Evolutionary conservation across 2,329 filamentous ascomycete genomes (phyloP).

Genomic region (Fusarium xyrophilum): DNA sequence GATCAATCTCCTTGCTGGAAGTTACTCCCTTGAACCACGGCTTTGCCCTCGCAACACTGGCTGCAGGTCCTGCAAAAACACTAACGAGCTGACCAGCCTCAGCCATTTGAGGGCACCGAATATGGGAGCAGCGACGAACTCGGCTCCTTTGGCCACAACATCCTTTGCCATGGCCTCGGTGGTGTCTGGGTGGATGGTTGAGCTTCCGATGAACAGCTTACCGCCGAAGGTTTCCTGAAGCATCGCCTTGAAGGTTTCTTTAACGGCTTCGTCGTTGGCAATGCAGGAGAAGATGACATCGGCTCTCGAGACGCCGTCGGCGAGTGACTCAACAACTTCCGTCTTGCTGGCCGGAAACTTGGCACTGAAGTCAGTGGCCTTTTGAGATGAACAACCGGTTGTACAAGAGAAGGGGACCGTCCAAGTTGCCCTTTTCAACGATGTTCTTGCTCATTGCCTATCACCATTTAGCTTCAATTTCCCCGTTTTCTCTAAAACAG

Average conservation of each 20-base stretch:
- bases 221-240: slow-evolving; percentile 62
- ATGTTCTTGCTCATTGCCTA: slow-evolving; percentile 88
- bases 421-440: slow-evolving; percentile 75
- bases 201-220: slow-evolving; percentile 87
- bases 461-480: neutral
- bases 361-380: slow-evolving; percentile 68
- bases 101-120: slow-evolving; percentile 77
- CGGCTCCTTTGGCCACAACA: slow-evolving; percentile 65
- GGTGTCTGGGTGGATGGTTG: slow-evolving; percentile 85
- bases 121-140: slow-evolving; percentile 75
- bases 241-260: slow-evolving; percentile 64
- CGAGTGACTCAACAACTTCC: slow-evolving; percentile 67
- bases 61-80: slow-evolving; percentile 71
- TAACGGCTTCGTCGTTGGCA: slow-evolving; percentile 77
- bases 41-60: slow-evolving; percentile 67
- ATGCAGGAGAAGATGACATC: slow-evolving; percentile 86
- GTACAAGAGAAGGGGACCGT: slow-evolving; percentile 76
- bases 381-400: slow-evolving; percentile 78
- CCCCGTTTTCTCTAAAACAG: neutral
- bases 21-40: slow-evolving; percentile 79
- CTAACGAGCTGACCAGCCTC: slow-evolving; percentile 74
- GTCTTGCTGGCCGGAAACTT: slow-evolving; percentile 68
- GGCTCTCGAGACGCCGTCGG: slow-evolving; percentile 70
- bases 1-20: slow-evolving; percentile 72
- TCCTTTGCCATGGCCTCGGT: slow-evolving; percentile 69